phyloP scores from a whole-genome alignment of 768 basidiomycete species.

The Lactarius sanguifluus region DNA sequence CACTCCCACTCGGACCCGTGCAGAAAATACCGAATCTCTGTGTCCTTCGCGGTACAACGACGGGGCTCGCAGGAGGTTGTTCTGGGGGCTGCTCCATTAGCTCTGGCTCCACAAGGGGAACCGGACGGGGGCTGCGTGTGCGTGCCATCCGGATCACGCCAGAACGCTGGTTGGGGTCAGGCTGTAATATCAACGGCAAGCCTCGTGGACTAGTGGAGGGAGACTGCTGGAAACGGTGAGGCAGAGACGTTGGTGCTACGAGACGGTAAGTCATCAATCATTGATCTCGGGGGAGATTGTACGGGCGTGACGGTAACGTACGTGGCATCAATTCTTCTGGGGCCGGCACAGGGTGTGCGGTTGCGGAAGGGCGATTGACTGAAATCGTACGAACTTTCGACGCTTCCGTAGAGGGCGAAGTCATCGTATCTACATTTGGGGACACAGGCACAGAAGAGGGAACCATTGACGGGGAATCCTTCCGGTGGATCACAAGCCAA shows the following conservation, averaged over 20 bases:
- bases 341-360: constrained; percentile 11
- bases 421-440: constrained; percentile 1
- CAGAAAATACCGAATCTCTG: constrained; percentile 30
- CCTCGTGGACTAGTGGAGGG: constrained; percentile 27
- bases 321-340: constrained; percentile 28
- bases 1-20: constrained; percentile 11
- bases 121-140: constrained; percentile 26
- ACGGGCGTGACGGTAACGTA: constrained; percentile 17
- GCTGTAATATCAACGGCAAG: constrained; percentile 8
- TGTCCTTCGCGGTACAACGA: constrained; percentile 15
- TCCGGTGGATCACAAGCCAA: constrained; percentile 27
- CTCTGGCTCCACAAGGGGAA: constrained; percentile 2
- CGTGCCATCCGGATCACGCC: constrained; percentile 24
- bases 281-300: neutral
- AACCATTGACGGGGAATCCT: constrained; percentile 10
- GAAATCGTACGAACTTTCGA: neutral
- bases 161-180: constrained; percentile 14
- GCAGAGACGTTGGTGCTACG: constrained; percentile 28
- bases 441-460: constrained; percentile 11
- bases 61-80: neutral
- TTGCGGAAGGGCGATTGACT: neutral
- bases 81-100: constrained; percentile 1
- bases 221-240: constrained; percentile 26
- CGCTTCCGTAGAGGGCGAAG: constrained; percentile 9
- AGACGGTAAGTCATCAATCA: constrained; percentile 15